Conservation (phyloP, 495 filamentous ascomycete genomes). For the Zalerion maritima region DNA sequence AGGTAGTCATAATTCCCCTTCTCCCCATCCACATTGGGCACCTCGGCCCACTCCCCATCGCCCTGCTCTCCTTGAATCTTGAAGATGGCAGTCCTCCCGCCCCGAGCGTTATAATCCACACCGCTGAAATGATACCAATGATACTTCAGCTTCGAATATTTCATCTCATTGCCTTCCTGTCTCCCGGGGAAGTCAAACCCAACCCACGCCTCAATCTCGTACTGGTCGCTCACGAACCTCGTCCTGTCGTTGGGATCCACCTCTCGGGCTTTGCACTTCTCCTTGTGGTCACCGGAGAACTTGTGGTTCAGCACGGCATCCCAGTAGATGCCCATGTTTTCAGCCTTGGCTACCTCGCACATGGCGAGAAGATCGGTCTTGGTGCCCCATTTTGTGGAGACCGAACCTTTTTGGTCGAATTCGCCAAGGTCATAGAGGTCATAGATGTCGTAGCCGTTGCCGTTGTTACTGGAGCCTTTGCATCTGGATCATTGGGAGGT, state of each 20-base stretch:
- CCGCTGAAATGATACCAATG: conserved; percentile 58
- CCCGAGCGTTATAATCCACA: conserved; percentile 49
- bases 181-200: conserved; percentile 52
- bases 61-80: conserved; percentile 45
- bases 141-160: conserved; percentile 48
- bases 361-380: conserved; percentile 47
- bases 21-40: conserved; percentile 42
- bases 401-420: conserved; percentile 55
- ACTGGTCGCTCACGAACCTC: conserved; percentile 37
- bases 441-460: conserved; percentile 68
- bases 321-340: conserved; percentile 49
- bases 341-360: conserved; percentile 29
- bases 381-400: conserved; percentile 59
- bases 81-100: conserved; percentile 48
- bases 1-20: conserved; percentile 64
- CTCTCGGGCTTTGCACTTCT: conserved; percentile 44
- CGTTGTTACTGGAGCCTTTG: conserved; percentile 46
- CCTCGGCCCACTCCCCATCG: conserved; percentile 48
- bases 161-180: no score
- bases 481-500: no score
- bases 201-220: conserved; percentile 55
- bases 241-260: conserved; percentile 46
- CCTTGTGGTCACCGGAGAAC: conserved; percentile 48
- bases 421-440: conserved; percentile 66
- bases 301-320: conserved; percentile 71